Evolutionary conservation across 2,329 filamentous ascomycete genomes (phyloP).

Genomic region (Gaeumannomyces sp.): DNA sequence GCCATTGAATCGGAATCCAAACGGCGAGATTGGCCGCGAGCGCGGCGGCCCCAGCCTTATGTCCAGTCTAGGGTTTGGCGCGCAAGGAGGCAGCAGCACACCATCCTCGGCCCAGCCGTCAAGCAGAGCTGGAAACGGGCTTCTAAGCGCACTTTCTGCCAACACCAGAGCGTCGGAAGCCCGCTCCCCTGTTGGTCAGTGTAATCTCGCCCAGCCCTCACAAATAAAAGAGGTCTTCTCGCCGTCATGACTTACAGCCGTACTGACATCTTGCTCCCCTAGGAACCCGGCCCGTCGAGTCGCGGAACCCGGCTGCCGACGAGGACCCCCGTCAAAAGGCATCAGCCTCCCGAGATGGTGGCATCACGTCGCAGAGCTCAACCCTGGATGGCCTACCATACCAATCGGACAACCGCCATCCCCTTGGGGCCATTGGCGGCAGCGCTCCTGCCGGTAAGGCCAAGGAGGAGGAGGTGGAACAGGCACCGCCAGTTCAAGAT

Average conservation of each 20-base stretch:
- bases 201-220: conserved; percentile 25
- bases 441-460: conserved; percentile 32
- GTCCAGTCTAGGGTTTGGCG: conserved; percentile 47
- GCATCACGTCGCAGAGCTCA: conserved; percentile 27
- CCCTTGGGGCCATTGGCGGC: conserved; percentile 41
- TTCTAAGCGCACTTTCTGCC: conserved; percentile 58
- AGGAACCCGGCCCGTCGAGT: conserved; percentile 38
- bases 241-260: conserved; percentile 14
- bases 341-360: conserved; percentile 36
- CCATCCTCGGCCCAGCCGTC: conserved; percentile 31
- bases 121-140: conserved; percentile 49
- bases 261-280: conserved; percentile 10
- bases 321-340: conserved; percentile 41
- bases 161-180: conserved; percentile 45
- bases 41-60: conserved; percentile 41
- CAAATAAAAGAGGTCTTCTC: conserved; percentile 14
- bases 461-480: conserved; percentile 36
- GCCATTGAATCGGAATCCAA: conserved; percentile 50
- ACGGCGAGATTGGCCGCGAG: conserved; percentile 53
- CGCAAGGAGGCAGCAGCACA: conserved; percentile 31
- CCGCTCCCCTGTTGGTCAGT: conserved; percentile 41
- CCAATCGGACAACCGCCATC: conserved; percentile 30
- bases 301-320: conserved; percentile 31
- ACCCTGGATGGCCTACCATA: conserved; percentile 28
- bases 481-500: conserved; percentile 42